Conservation (phyloP, 352 stramenopile genomes). For the Globisporangium irregulare region DNA sequence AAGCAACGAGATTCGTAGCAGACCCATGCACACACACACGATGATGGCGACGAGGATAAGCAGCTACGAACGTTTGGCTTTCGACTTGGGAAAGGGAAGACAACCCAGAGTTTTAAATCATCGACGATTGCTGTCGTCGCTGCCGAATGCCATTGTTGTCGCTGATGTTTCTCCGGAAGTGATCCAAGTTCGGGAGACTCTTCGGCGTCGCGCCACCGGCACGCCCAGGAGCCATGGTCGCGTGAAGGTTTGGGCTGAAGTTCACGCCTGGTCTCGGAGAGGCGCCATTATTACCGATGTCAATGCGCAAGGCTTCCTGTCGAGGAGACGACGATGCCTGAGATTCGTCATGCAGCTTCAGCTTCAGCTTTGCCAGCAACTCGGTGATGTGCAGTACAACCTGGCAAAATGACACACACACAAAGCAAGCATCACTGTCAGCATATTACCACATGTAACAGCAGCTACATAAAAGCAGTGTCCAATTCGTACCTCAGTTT, state of each 20-base stretch:
- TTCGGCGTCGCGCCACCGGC: background rate
- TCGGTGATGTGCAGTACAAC: constrained; percentile 62
- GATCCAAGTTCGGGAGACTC: constrained; percentile 17
- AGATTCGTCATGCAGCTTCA: constrained; percentile 30
- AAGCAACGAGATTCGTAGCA: constrained; percentile 13
- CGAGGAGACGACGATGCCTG: background rate
- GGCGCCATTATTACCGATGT: background rate
- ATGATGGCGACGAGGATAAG: background rate
- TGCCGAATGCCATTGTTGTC: constrained; percentile 17
- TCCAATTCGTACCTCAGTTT: constrained; percentile 50
- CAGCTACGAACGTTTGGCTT: background rate
- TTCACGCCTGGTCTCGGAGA: background rate
- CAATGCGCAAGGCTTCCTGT: background rate
- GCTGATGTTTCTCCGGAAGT: constrained; percentile 8
- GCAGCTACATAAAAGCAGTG: background rate
- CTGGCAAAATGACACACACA: constrained; percentile 17
- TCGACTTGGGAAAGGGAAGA: background rate
- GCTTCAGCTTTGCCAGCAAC: constrained; percentile 35
- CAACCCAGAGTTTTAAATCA: constrained; percentile 3
- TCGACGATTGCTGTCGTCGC: constrained; percentile 19
- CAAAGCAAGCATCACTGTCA: background rate
- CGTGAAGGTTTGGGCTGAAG: constrained; percentile 1
- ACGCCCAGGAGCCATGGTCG: background rate
- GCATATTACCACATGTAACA: background rate
- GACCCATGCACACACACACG: background rate